These are phyloP conservation scores for Ceratocystis colombiana DNA, from an alignment of 2,329 filamentous ascomycete genomes.

Conservation along the genomic window DNA sequence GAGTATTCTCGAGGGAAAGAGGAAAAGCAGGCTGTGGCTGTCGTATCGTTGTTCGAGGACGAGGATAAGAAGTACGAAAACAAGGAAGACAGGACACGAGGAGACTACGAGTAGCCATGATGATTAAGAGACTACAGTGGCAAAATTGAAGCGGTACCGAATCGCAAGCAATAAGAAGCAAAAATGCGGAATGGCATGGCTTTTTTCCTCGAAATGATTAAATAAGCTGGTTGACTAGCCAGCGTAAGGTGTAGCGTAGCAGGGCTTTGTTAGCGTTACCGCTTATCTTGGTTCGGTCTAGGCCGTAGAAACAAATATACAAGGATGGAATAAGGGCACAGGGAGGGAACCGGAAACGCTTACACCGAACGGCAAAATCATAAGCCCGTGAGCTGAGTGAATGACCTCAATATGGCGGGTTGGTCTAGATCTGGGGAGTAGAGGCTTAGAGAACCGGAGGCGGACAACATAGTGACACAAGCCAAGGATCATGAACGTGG, in stretches of 20 bases:
- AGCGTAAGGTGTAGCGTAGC: not conserved
- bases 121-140: constrained; percentile 1
- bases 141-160: not conserved
- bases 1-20: not conserved
- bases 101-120: not conserved
- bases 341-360: constrained; percentile 8
- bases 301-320: not conserved
- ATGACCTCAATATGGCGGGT: not conserved
- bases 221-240: not conserved
- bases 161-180: not conserved
- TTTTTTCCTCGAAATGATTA: not conserved
- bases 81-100: not conserved
- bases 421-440: not conserved
- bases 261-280: not conserved
- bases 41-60: not conserved
- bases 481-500: not conserved
- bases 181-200: not conserved
- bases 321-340: not conserved
- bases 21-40: not conserved
- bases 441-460: not conserved
- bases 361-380: constrained; percentile 9
- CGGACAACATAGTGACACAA: not conserved
- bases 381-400: not conserved
- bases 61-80: not conserved
- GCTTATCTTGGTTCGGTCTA: constrained; percentile 2